Evolutionary conservation across 768 basidiomycete species (phyloP), one percentile per base, ranked within the genome.

Genomic region (Boletus reticulatus): DNA sequence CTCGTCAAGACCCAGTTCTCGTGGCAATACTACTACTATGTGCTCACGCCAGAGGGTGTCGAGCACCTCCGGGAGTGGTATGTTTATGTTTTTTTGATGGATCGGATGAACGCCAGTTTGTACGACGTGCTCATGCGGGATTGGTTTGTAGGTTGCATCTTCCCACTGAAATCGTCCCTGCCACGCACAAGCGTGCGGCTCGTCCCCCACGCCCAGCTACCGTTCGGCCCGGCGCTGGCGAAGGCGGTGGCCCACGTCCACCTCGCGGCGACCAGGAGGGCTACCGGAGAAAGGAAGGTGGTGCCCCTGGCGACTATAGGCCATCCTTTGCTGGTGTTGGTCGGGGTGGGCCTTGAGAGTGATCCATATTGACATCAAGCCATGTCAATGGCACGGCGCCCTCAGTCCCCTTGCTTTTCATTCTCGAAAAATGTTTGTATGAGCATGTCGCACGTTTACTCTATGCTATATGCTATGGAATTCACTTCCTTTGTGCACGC

Each of bases 11-110:
- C 97, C 64, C 96, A 94, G 72, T 98, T 98, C 83, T 94, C 90
- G 47, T 99, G 97, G 97, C 94, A 98, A 71, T 97, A 86, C 83
- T 99, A 97, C 78, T 99, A 98, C 80, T 99, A 98, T 78, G 83
- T 85, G 69, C 82, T 99, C 69, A 99, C 95, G 66, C 88, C 93
- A 50, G 97, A 98, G 75, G 97, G 97, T 69, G 88, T 98, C 61
- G 94, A 96, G 65, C 96, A 90, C 78, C 89, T 98, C 74, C 88
- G 96, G 61, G 94, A 96, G 77, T 94, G 88, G 80, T 82, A 60
- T 27, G 44, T 52, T 7, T 10, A 5, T 43, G 2, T 32, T 11
- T 63, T 24, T 24, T 55, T 41, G 4, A 12, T 12, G 44, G 8
- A n/a, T 44, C 6, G 12, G 16, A 37, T 37, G 36, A 13, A 5